Evolutionary conservation across 179 eudicot genomes (phyloP).

Genomic region (Silene coronaria): DNA sequence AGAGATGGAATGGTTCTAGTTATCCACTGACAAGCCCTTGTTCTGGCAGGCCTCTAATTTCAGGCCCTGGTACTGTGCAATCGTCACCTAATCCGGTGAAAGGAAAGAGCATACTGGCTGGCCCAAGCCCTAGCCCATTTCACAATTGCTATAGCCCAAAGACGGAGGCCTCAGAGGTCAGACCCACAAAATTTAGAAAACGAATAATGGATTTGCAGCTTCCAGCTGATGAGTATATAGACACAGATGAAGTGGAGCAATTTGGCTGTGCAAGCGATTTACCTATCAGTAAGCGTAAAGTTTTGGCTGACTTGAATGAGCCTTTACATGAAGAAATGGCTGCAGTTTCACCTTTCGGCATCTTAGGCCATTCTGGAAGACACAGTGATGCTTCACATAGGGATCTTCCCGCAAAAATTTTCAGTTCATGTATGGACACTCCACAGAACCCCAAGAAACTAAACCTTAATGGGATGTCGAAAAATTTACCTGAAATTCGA

Average conservation of each 20-base stretch:
- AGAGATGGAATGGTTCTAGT: slow-evolving; percentile 48
- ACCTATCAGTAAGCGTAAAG: slow-evolving; percentile 30
- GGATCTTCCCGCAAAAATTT: slow-evolving; percentile 29
- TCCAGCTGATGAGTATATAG: slow-evolving; percentile 65
- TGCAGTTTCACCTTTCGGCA: slow-evolving; percentile 32
- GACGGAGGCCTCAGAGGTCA: slow-evolving; percentile 56
- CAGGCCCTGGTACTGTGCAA: slow-evolving; percentile 37
- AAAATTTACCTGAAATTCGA: slow-evolving; percentile 25
- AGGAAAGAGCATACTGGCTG: slow-evolving; percentile 40
- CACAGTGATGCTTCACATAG: slow-evolving; percentile 30
- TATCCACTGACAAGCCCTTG: slow-evolving; percentile 38
- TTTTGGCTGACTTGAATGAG: slow-evolving; percentile 75
- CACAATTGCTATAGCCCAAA: slow-evolving; percentile 51
- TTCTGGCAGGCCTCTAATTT: slow-evolving; percentile 35
- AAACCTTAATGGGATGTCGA: slow-evolving; percentile 28
- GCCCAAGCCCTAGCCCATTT: slow-evolving; percentile 30
- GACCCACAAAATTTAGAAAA: slow-evolving; percentile 67
- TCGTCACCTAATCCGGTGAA: slow-evolving; percentile 49
- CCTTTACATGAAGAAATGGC: slow-evolving; percentile 55
- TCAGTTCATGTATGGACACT: slow-evolving; percentile 34
- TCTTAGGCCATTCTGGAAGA: slow-evolving; percentile 24
- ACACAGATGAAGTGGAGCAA: slow-evolving; percentile 55
- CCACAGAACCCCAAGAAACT: slow-evolving; percentile 31
- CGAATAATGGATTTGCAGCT: slow-evolving; percentile 73
- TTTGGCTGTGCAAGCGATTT: not conserved